A percentile compares a stretch with the other conserved stretches of the same genome.
Conservation (phyloP, 148 eudicot species). For the Cornus kousa region DNA sequence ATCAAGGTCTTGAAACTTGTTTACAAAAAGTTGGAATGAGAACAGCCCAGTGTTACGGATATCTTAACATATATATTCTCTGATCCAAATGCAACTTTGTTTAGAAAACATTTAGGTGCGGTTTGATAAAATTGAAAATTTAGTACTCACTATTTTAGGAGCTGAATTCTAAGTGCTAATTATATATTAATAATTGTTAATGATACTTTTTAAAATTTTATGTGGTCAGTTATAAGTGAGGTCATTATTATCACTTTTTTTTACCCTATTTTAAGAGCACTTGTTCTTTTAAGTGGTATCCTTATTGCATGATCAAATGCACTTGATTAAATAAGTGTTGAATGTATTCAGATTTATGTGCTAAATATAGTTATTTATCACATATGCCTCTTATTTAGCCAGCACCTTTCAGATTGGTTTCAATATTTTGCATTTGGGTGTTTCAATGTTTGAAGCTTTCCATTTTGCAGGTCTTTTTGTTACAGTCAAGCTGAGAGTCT, state of each 20-base stretch:
- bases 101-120: background rate
- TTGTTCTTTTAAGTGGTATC: no score
- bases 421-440: background rate
- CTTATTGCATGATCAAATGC: no score
- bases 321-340: no score
- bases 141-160: no score
- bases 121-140: no score
- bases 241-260: no score
- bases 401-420: background rate
- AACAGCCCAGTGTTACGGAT: background rate
- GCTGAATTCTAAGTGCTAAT: no score
- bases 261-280: no score
- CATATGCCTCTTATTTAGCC: background rate
- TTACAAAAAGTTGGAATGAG: background rate
- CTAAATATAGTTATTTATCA: background rate
- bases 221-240: no score
- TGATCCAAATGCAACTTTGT: background rate
- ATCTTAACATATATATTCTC: background rate
- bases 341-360: no score
- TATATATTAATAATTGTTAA: no score
- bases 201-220: no score
- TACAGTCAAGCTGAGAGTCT: conserved; percentile 71
- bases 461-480: conserved; percentile 49
- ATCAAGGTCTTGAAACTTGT: background rate
- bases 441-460: background rate